Evolutionary conservation across 2,329 filamentous ascomycete genomes (phyloP).

Genomic region (Hirsutella rhossiliensis): DNA sequence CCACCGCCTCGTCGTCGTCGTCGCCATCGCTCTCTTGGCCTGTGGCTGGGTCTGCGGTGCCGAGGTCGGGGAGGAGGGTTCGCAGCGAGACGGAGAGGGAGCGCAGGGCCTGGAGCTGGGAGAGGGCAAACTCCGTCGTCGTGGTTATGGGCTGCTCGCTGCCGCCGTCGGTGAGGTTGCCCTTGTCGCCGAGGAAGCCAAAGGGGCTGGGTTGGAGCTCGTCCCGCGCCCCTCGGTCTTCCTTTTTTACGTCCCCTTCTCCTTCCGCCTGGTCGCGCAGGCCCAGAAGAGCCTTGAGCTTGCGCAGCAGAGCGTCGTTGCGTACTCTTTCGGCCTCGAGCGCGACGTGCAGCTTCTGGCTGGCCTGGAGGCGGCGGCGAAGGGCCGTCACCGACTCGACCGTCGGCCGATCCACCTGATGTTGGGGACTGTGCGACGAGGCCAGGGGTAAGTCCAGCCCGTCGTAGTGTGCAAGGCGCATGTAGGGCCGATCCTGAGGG

Average conservation of each 20-base stretch:
- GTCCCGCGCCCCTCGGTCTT: neutral
- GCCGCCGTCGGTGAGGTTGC: conserved; percentile 36
- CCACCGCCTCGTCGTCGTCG: conserved; percentile 11
- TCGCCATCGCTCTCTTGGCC: conserved; percentile 13
- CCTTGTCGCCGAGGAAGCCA: conserved; percentile 45
- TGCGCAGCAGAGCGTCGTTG: conserved; percentile 58
- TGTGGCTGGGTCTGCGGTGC: conserved; percentile 13
- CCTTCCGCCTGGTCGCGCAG: conserved; percentile 8
- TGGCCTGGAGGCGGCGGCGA: conserved; percentile 63
- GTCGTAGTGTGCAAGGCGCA: conserved; percentile 77
- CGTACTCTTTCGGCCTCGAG: conserved; percentile 57
- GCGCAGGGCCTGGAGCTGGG: conserved; percentile 71
- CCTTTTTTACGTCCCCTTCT: conserved; percentile 5
- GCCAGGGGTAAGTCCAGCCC: conserved; percentile 37
- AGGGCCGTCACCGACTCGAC: conserved; percentile 60
- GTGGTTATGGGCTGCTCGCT: conserved; percentile 49
- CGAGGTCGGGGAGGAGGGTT: conserved; percentile 53
- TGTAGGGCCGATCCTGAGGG: conserved; percentile 62
- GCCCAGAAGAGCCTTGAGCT: conserved; percentile 40
- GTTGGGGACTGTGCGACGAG: conserved; percentile 4
- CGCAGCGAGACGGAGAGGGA: conserved; percentile 49
- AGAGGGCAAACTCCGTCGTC: conserved; percentile 66
- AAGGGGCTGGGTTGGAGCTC: conserved; percentile 20
- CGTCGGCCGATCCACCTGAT: conserved; percentile 30
- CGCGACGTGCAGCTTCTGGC: conserved; percentile 59